Base-by-base conservation (phyloP, 2,329 filamentous ascomycete species). In the Diaporthe amygdali region DNA sequence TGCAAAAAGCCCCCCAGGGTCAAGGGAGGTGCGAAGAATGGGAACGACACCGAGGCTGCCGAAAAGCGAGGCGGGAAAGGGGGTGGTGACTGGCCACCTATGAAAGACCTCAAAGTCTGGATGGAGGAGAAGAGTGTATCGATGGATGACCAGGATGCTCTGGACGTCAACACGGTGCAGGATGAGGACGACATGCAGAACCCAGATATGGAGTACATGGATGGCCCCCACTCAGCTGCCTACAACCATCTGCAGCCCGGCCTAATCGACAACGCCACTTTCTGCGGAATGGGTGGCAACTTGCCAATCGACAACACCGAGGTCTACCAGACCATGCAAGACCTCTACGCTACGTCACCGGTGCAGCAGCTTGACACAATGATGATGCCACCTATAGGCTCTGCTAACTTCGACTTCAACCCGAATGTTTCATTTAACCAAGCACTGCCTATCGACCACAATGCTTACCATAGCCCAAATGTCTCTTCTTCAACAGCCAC, bases 81-180 rank as follows among this genome's bases (percentile, higher is more conserved):
- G 2, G 87, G 87, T 39, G 86, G 86, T 17, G 83, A 88, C 74
- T 87, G 85, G 85, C 88, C 88, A 7, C 77, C 85, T 7, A 90
- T 91, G 88, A 76, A 78, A 22, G 85, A 88, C 70, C 81, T 91
- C 73, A 89, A 89, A 81, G 81, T 83, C 68, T 92, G 89, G 90
- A 89, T 91, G 82, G 81, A 83, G 22, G 86, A 89, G 77, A 82
- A 89, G 54, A 80, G 79, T 46, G 86, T 86, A 71, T 77, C 79
- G 71, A 79, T 81, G 47, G 82, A 81, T 27, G 81, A 84, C n/a
- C 80, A 81, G 20, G 82, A 80, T 9, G 76, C 83, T 17, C 72
- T 78, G 10, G 76, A 76, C 54, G 74, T 79, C 17, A 81, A 83
- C 15, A 81, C 81, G 9, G 77, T 77, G 27, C 76, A 74, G 5